Base-by-base conservation (phyloP, 495 filamentous ascomycete genomes). In the Annulohypoxylon nitens region DNA sequence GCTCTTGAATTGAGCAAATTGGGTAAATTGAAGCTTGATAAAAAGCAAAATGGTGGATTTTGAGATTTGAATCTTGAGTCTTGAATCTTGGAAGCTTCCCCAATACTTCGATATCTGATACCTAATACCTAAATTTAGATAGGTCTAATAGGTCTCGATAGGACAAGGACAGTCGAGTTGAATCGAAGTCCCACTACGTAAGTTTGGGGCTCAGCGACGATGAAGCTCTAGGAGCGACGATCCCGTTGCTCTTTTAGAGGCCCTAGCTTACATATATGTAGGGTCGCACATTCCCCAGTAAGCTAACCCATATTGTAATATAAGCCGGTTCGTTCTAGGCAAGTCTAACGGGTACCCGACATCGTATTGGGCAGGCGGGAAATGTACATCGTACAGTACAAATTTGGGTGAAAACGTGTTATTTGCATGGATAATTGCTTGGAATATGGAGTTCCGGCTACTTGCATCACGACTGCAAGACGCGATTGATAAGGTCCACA, bases 171-270 rank as follows among this genome's bases (percentile, higher is more conserved):
- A 50, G 30, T 54, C 53, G 20, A 64, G 51, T 59, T 59, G 39
- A 69, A 23, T 62, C 41, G n/a, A 41, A 36, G 64, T 74, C 57
- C 37, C 30, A 47, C 26, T 39, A 50, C 25, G 43, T 23, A 53
- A 58, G 59, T 75, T 64, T 68, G 64, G 67, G 58, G 51, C 63
- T 67, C 30, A 71, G 72, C 33, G 67, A 60, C 63, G 73, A 75
- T 71, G 73, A 68, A 71, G 63, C 73, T 71, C 68, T 64, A 39
- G 18, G 57, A 69, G 61, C 39, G 67, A 63, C 61, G 67, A 65
- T 74, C 71, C 16, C 23, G 55, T 59, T 62, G 25, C 23, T 61
- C 12, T 61, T 47, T 61, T 30, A 18, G 12, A n/a, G 59, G 53
- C 18, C 62, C 37, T 59, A 69, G 67, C 67, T 74, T 39, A 67